phyloP scores from a whole-genome alignment of 768 basidiomycete genomes.

The Suillus sp. region DNA sequence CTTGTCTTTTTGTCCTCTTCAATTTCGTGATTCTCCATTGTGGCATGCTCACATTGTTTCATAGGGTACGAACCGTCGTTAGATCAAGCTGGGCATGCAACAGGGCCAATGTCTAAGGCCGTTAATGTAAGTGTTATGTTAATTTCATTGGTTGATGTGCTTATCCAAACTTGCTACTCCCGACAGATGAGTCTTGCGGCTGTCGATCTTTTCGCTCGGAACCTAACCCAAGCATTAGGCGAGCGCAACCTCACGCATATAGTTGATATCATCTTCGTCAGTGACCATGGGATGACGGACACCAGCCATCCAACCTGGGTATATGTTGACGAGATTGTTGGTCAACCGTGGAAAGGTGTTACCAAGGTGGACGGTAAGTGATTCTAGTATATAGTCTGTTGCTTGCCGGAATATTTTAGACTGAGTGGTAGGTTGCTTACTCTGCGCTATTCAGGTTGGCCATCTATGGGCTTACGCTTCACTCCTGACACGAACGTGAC shows the following conservation, averaged over 20 bases:
- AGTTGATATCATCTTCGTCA: slow-evolving; percentile 87
- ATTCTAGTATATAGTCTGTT: neutral
- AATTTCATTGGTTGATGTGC: neutral
- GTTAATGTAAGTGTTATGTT: slow-evolving; percentile 59
- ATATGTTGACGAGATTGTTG: slow-evolving; percentile 73
- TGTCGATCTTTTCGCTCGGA: slow-evolving; percentile 75
- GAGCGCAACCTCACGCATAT: slow-evolving; percentile 79
- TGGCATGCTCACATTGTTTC: neutral
- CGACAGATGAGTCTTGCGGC: slow-evolving; percentile 59
- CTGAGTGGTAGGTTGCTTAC: slow-evolving; percentile 18
- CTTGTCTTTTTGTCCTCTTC: slow-evolving; percentile 6
- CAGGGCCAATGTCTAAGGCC: slow-evolving; percentile 65
- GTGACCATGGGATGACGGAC: slow-evolving; percentile 91
- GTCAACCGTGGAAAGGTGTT: slow-evolving; percentile 66
- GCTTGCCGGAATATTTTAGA: slow-evolving; percentile 18
- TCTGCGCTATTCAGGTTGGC: slow-evolving; percentile 69
- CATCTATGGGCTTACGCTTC: slow-evolving; percentile 85
- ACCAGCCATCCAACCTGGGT: slow-evolving; percentile 77
- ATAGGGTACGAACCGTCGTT: slow-evolving; percentile 82
- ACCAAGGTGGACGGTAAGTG: slow-evolving; percentile 30
- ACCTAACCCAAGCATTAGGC: slow-evolving; percentile 63
- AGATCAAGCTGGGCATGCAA: slow-evolving; percentile 80
- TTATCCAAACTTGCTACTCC: neutral
- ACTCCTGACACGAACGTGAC: slow-evolving; percentile 54
- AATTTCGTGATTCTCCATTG: neutral